Base-by-base conservation (phyloP, 2,329 filamentous ascomycete species). In the Ceratocystis destructans region DNA sequence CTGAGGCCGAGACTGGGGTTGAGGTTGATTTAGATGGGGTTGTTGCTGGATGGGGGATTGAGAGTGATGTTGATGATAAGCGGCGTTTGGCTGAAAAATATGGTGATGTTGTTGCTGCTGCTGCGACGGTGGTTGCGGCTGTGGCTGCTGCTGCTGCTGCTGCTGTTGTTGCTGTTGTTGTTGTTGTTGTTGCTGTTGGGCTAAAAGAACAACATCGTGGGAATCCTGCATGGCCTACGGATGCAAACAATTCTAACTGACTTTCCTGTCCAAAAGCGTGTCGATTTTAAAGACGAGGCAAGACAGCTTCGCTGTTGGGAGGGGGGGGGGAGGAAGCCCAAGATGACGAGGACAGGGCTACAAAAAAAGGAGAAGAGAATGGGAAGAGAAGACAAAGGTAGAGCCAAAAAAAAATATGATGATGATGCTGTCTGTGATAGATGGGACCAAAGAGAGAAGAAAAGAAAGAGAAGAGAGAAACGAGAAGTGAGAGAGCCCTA, bases 1-100 rank as follows among this genome's bases (percentile, higher is more conserved):
- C 73, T 80, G 79, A 67, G 69, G 69, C 69, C 75, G 74, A 67
- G 76, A 75, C 64, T 72, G 63, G 33, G 55, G 22, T 33, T 48
- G 48, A 46, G 62, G 65, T 31, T 44, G 64, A 46, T 61, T 53
- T 44, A 25, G 33, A 50, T 65, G 37, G n/a, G 28, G n/a, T 50
- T 59, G 64, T 17, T 28, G 46, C n/a, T 65, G 50, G 20, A 61
- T 12, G 41, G 59, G 37, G n/a, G 37, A 50, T 20, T 62, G 55
- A 5, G 44, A 45, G n/a, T 66, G 64, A 25, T 66, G 55, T 15
- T 65, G 64, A 28, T 64, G 62, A 33, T 61, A 28, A 22, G 22
- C 22, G 7, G 48, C n/a, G 48, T 50, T 50, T 50, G 48, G n/a
- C 12, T 46, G 22, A 41, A 25, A n/a, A 45, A 25, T 61, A 44